phyloP scores from a whole-genome alignment of 306 rosid species.

The Vigna reflexopilosa region DNA sequence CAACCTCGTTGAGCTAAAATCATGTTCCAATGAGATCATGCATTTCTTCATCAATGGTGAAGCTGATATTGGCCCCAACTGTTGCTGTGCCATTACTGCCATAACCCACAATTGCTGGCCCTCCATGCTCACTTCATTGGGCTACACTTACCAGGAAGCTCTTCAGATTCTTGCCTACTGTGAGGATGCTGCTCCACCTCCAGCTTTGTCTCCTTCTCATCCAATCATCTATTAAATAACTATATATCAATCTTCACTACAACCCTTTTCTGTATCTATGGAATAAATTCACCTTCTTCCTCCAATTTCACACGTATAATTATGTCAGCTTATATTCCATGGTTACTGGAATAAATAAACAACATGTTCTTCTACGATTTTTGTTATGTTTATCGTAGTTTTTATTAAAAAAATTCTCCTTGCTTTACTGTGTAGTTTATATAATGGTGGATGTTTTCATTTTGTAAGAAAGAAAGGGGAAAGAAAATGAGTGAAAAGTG shows the following conservation, averaged over 20 bases:
- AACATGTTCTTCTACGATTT: no score
- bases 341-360: no score
- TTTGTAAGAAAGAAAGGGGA: no score
- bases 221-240: not conserved
- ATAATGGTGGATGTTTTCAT: no score
- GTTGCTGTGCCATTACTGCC: slow-evolving; percentile 49
- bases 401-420: no score
- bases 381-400: no score
- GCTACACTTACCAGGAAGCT: slow-evolving; percentile 46
- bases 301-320: not conserved
- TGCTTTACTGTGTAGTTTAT: no score
- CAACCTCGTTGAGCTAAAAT: slow-evolving; percentile 45
- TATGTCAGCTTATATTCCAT: no score
- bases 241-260: no score
- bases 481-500: no score
- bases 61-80: slow-evolving; percentile 41
- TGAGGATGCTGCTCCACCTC: slow-evolving; percentile 36
- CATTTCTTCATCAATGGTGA: slow-evolving; percentile 42
- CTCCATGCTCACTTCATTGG: slow-evolving; percentile 49
- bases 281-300: not conserved
- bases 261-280: not conserved
- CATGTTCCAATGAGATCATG: slow-evolving; percentile 51
- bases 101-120: slow-evolving; percentile 63
- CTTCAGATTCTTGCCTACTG: slow-evolving; percentile 47
- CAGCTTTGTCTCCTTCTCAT: slow-evolving; percentile 35